Evolutionary conservation across 2,329 filamentous ascomycete species (phyloP), one percentile per base, ranked within the genome.

Genomic region (Paecilomyces niveus): DNA sequence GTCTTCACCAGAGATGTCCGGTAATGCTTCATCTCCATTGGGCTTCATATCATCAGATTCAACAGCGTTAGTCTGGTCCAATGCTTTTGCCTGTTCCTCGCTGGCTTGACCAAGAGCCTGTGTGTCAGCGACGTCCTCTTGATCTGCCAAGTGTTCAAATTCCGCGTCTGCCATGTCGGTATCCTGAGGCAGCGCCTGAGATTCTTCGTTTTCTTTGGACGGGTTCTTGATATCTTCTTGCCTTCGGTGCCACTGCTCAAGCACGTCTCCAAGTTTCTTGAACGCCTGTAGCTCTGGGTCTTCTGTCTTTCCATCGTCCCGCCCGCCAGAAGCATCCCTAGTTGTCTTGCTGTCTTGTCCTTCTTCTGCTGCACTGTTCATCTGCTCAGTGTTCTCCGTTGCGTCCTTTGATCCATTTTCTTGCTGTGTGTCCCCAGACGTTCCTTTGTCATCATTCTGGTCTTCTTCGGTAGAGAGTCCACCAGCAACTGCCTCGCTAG

Each of bases 221-320:
- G 83, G 76, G 59, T 88, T 82, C 70, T 83, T 79, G 65, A 99
- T 97, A 61, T 96, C 89, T 53, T 85, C 85, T 67, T 95, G 90
- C 68, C 92, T 90, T 59, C 90, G 85, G 73, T 97, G 92, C 90
- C 92, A 99, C 66, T 88, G 85, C 72, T 97, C 92, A 32, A 99
- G 81, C 5, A 91, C 89, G 76, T 99, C 92, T 22, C 94, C 94
- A 31, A 99, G 84, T 69, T 96, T 95, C 77, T 94, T 94, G 81
- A 97, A 96, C 1, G 92, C 89, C 64, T 94, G 85, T 53, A 80
- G 77, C 55, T 83, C 72, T 61, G 73, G 72, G 54, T 75, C 73
- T 50, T 74, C 67, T 7, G 70, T 66, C 39, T 66, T 66, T 22
- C 66, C 65, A 54, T 76, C 71, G 29, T 74, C 69, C 9, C 63